Base-by-base conservation (phyloP, 2,329 filamentous ascomycete species). In the Pyrenochaeta sp. region DNA sequence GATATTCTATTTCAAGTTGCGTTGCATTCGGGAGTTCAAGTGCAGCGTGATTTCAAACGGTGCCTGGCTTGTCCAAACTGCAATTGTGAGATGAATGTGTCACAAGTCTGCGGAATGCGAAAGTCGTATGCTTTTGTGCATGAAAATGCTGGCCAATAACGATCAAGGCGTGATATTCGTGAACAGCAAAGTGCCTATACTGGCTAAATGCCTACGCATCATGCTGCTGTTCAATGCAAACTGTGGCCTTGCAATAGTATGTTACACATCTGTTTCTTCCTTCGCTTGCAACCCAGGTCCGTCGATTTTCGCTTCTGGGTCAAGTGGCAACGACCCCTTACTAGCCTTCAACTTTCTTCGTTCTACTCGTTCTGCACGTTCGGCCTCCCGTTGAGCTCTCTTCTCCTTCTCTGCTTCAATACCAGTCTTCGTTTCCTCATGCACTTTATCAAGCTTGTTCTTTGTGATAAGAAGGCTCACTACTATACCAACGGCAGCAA, bases 371-470 rank as follows among this genome's bases (percentile, higher is more conserved):
- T 65, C 61, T 7, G 48, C 55, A 19, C 56, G 61, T 48, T 71
- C 68, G 8, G 60, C 55, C 36, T 67, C 60, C 21, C 72, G 53
- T 43, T 71, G 68, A 24, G 60, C 58, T 31, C 68, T 68, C 47
- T 69, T 73, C 44, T 63, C 67, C 55, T 69, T 69, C 58, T 72
- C 69, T 3, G 61, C 71, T 20, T 76, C 75, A 19, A 79, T 53
- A 3, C 76, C 77, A 7, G 74, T 77, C 68, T 74, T 75, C n/a
- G 75, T 77, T 61, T 79, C 76, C 46, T 72, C 66, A 39, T 79
- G 76, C 36, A 74, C 58, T 41, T 66, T 68, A 13, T 67, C 68
- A 13, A 79, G 63, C 29, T 60, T 57, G 54, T 76, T 78, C 48
- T 63, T 69, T 37, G 58, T 60, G 42, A 79, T 74, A 31, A 74